Percentiles rank a stretch among this genome's conserved stretches.
These are phyloP conservation scores for Corymbia maculata DNA, from an alignment of 345 rosid species.

Conservation along the genomic window DNA sequence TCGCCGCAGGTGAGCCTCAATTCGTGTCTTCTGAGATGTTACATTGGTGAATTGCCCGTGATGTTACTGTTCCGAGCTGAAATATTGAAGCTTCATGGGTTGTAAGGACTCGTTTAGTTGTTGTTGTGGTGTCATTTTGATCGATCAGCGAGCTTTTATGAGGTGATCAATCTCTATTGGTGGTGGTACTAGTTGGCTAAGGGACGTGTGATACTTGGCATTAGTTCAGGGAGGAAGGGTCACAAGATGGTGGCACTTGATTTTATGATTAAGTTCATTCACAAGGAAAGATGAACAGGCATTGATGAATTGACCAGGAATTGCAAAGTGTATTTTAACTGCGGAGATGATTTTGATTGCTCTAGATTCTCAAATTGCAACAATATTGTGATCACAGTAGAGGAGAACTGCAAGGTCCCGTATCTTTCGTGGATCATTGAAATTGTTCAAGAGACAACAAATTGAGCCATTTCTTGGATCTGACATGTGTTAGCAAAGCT, in stretches of 20 bases:
- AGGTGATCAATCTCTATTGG: not conserved
- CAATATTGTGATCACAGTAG: not conserved
- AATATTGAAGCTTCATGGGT: not conserved
- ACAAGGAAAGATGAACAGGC: not conserved
- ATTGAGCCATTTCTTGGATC: not conserved
- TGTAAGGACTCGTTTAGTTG: not conserved
- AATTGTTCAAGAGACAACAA: not conserved
- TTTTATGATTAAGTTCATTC: not conserved
- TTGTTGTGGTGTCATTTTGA: not conserved
- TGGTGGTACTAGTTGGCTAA: not conserved
- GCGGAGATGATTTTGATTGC: not conserved
- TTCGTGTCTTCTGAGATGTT: not conserved
- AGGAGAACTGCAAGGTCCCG: not conserved
- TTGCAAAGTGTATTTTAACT: not conserved
- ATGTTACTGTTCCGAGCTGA: not conserved
- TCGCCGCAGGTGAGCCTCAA: not conserved
- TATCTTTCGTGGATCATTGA: not conserved
- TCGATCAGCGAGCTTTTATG: not conserved
- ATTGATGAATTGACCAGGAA: not conserved
- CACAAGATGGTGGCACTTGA: not conserved
- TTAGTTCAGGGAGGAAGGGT: not conserved
- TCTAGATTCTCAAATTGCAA: not conserved
- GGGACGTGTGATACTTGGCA: not conserved
- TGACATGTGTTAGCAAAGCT: not conserved
- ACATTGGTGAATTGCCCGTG: not conserved